Evolutionary conservation across 768 basidiomycete species (phyloP), one percentile per base, ranked within the genome.

Genomic region (Lactifluus pinguis): DNA sequence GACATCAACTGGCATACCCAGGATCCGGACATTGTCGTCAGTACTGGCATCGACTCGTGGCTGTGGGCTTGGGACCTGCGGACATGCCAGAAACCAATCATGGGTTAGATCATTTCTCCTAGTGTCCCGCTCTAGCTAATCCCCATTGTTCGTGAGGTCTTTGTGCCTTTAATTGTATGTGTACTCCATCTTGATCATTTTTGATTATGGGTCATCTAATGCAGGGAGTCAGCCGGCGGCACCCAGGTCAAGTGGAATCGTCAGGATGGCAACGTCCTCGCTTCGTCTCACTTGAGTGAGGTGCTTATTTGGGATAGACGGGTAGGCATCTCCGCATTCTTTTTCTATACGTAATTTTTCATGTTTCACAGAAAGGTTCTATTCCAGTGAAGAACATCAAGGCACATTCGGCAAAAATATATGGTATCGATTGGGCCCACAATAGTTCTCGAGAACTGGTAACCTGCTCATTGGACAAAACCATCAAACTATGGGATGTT

Each of bases 171-270:
- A 82, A 83, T 53, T 75, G 79, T 79, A 74, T 69, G 52, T 66
- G 52, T 29, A 21, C 2, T 64, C 13, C 59, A 50, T 34, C 25
- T n/a, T 39, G 38, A 13, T 36, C 9, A 11, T 11, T 50, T 10
- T 41, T 34, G 38, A 62, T 29, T 54, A 7, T 25, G 45, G 30
- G 10, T 41, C 11, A 17, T 45, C 63, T 63, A 51, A 45, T 64
- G 15, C 32, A 52, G 8, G 6, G n/a, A 21, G 41, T 47, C 63
- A 92, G 92, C 85, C 17, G 86, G 82, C 15, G 93, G 90, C 1
- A 98, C 95, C 0, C 95, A 99, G 71, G 92, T 98, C 60, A 98
- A 98, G 72, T 99, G 93, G 92, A 98, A 95, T 69, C 79, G 90
- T 14, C 84, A 86, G 68, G 86, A 98, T 67, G 80, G 85, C 3